Evolutionary conservation across 305 asterid genomes (phyloP).

Genomic region (Fraxinus baroniana): DNA sequence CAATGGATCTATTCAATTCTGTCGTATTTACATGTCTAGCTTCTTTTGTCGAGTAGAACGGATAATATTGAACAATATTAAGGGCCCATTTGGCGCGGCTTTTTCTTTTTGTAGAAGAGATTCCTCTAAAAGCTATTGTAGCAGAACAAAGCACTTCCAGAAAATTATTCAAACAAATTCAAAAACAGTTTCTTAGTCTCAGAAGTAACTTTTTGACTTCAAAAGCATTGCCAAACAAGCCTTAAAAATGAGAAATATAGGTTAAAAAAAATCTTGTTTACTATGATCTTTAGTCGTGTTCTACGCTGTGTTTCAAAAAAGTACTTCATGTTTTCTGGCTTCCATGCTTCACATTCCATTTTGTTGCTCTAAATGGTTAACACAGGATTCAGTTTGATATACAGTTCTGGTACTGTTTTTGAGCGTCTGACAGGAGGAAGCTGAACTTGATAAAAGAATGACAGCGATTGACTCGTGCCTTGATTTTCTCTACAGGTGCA

Average conservation of each 20-base stretch:
- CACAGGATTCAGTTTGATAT: not conserved
- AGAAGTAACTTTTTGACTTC: not conserved
- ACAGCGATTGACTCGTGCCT: not conserved
- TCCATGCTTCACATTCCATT: not conserved
- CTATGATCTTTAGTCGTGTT: not conserved
- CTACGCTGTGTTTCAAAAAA: not conserved
- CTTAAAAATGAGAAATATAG: too few species aligned
- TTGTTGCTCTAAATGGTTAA: not conserved
- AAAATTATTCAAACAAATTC: too few species aligned
- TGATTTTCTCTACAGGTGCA: conserved; percentile 17
- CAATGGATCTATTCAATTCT: not conserved
- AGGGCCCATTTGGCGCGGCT: not conserved
- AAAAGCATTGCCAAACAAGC: not conserved
- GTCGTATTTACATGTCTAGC: not conserved
- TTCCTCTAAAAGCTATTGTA: too few species aligned
- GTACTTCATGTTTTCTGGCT: not conserved
- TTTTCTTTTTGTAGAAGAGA: not conserved
- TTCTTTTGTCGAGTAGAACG: not conserved
- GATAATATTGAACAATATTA: not conserved
- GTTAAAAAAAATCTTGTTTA: not conserved
- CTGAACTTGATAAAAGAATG: not conserved
- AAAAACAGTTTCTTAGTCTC: too few species aligned
- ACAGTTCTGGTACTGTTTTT: not conserved
- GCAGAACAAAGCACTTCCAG: too few species aligned
- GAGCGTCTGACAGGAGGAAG: not conserved